These are phyloP conservation scores for Kuraishia ogatae DNA, from an alignment of 805 yeast species.

Conservation along the genomic window DNA sequence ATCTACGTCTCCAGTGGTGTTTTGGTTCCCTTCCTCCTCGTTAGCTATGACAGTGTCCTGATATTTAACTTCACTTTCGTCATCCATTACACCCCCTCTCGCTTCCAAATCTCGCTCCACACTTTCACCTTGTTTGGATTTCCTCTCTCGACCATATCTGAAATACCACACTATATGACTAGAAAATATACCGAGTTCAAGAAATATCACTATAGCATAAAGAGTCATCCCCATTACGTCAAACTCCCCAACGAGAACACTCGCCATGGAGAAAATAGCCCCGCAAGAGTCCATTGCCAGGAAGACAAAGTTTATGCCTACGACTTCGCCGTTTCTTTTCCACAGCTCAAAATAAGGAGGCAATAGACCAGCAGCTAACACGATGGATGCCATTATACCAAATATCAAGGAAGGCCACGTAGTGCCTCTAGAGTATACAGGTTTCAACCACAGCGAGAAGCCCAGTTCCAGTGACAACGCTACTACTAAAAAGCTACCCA, in stretches of 20 bases:
- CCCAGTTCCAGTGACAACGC: constrained; percentile 62
- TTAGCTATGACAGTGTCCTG: no score
- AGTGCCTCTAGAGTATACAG: constrained; percentile 30
- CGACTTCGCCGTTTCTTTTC: constrained; percentile 74
- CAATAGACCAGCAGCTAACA: constrained; percentile 67
- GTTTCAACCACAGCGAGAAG: constrained; percentile 61
- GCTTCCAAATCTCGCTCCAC: no score
- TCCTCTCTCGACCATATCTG: constrained; percentile 19
- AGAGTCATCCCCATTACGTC: constrained; percentile 75
- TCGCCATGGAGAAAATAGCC: constrained; percentile 64
- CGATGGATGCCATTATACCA: constrained; percentile 72
- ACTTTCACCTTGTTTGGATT: no score
- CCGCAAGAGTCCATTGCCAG: constrained; percentile 71
- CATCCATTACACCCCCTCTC: no score
- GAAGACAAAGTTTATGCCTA: constrained; percentile 83
- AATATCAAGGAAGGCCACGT: constrained; percentile 75
- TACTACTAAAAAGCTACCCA: constrained; percentile 28
- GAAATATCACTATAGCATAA: constrained; percentile 61
- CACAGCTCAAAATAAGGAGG: constrained; percentile 87
- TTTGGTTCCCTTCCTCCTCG: no score
- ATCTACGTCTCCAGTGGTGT: no score
- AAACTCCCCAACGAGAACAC: constrained; percentile 47
- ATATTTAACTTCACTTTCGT: no score
- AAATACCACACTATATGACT: constrained; percentile 70
- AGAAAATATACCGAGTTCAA: constrained; percentile 71